Evolutionary conservation across 371 early-diverging fungal genomes (phyloP).

Genomic region (Vairimorpha necatrix): DNA sequence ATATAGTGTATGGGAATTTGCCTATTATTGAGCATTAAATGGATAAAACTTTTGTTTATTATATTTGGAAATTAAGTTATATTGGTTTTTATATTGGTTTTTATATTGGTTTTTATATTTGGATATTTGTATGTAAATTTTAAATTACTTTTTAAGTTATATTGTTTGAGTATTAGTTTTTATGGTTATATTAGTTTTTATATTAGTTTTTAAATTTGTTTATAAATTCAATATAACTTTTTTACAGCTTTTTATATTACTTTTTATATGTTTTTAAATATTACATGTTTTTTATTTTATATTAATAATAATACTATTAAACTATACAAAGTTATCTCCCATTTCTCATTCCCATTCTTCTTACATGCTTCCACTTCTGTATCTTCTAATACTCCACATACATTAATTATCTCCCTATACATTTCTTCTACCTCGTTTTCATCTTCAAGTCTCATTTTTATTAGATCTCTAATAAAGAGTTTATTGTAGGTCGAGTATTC

Average conservation of each 20-base stretch:
- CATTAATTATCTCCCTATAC: background rate
- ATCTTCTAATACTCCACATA: background rate
- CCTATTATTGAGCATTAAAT: constrained; percentile 68
- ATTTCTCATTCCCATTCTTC: background rate
- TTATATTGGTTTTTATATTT: no score
- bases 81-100: no score
- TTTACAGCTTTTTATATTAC: background rate
- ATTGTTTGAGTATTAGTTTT: no score
- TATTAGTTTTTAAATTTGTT: no score
- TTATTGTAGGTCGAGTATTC: background rate
- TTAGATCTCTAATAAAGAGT: background rate
- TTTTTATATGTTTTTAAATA: background rate
- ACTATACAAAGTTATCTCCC: background rate
- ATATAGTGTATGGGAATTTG: constrained; percentile 89
- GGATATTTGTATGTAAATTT: no score
- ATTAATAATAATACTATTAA: background rate
- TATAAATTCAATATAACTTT: no score
- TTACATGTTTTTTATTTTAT: background rate
- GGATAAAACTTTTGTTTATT: no score
- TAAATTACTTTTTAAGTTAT: no score
- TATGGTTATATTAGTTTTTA: no score
- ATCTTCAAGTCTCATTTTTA: background rate
- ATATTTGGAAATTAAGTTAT: no score
- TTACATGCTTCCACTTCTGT: background rate
- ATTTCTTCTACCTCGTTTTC: background rate